phyloP scores from a whole-genome alignment of 2,329 filamentous ascomycete genomes.

The Trichoderma breve region DNA sequence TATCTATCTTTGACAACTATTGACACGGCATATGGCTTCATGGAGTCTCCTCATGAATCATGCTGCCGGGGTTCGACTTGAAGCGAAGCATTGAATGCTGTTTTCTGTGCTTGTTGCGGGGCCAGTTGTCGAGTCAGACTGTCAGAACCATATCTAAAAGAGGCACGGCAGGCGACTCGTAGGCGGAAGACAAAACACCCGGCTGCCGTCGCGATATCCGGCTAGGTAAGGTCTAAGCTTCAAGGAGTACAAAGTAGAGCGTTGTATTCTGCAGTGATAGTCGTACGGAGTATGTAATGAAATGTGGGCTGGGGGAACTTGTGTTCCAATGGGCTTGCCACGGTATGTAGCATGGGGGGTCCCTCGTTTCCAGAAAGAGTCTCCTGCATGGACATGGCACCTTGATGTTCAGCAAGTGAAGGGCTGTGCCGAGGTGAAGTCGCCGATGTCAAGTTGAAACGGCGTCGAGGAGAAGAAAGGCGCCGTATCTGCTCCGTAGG shows the following conservation, averaged over 20 bases:
- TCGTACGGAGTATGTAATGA: background rate
- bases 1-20: background rate
- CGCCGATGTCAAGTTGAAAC: background rate
- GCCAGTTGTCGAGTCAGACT: slow-evolving; percentile 11
- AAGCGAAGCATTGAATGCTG: background rate
- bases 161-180: slow-evolving; percentile 13
- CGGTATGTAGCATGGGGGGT: background rate
- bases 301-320: slow-evolving; percentile 1
- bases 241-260: background rate
- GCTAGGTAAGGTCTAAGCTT: background rate
- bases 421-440: background rate
- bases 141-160: slow-evolving; percentile 21
- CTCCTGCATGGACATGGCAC: background rate
- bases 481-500: background rate
- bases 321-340: background rate
- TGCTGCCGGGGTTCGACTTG: background rate
- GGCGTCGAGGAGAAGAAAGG: background rate
- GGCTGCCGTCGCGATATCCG: slow-evolving; percentile 17
- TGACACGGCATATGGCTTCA: background rate
- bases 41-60: background rate
- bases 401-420: background rate
- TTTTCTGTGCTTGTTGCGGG: background rate
- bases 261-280: background rate
- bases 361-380: background rate
- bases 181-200: slow-evolving; percentile 6